Percentiles rank a stretch among this genome's conserved stretches.
Evolutionary conservation across 306 rosid species (phyloP).

Genomic region (Ceratonia siliqua): DNA sequence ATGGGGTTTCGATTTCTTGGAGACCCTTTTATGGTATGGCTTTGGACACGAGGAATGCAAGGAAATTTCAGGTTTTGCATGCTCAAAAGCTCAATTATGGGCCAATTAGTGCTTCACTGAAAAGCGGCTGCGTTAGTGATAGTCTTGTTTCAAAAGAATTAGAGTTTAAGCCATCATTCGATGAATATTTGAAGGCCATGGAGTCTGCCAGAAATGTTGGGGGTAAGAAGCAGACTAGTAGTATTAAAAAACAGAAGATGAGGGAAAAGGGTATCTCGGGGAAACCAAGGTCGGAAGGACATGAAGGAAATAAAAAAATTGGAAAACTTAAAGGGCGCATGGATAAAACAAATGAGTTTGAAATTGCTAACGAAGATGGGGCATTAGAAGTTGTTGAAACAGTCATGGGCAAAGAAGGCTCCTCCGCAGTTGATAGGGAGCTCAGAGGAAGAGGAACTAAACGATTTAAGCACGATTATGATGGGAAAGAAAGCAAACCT

Average conservation of each 20-base stretch:
- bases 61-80: slow-evolving; percentile 22
- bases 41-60: slow-evolving; percentile 29
- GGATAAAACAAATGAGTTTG: slow-evolving; percentile 31
- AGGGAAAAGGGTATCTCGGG: slow-evolving; percentile 30
- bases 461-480: slow-evolving; percentile 37
- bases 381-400: slow-evolving; percentile 15
- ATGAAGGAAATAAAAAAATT: slow-evolving; percentile 24
- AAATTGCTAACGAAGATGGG: slow-evolving; percentile 28
- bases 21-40: slow-evolving; percentile 42
- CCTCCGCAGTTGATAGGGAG: slow-evolving; percentile 8
- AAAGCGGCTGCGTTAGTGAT: slow-evolving; percentile 43
- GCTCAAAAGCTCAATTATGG: slow-evolving; percentile 30
- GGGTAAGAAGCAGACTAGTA: slow-evolving; percentile 32
- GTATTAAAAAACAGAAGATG: slow-evolving; percentile 35
- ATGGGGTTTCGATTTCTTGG: slow-evolving; percentile 38
- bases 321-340: slow-evolving; percentile 24
- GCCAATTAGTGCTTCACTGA: slow-evolving; percentile 46
- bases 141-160: slow-evolving; percentile 47
- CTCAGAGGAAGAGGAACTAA: slow-evolving; percentile 26
- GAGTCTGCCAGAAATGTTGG: slow-evolving; percentile 55
- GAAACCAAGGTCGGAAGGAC: slow-evolving; percentile 29
- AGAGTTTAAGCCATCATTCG: slow-evolving; percentile 78
- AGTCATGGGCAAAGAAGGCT: slow-evolving; percentile 18
- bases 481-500: slow-evolving; percentile 29
- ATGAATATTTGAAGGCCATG: slow-evolving; percentile 81